These are phyloP conservation scores for Pythium vanterpoolii DNA, from an alignment of 352 stramenopile genomes.

Conservation along the genomic window DNA sequence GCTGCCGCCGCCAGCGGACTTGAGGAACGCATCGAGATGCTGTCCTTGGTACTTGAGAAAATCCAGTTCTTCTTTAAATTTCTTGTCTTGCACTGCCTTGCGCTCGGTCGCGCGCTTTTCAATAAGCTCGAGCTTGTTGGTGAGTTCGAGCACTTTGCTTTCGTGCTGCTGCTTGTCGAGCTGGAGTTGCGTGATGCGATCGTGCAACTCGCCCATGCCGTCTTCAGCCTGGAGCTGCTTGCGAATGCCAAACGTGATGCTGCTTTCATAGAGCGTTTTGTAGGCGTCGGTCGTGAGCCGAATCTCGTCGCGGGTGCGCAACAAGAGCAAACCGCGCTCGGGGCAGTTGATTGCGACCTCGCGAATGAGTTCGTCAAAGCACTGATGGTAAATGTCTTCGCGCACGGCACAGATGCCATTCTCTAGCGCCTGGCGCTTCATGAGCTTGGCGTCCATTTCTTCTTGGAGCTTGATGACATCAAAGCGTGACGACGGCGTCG, in stretches of 20 bases:
- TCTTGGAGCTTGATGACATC: constrained; percentile 93
- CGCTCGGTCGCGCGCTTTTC: constrained; percentile 89
- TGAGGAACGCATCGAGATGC: constrained; percentile 94
- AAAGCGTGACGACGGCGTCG: constrained; percentile 88
- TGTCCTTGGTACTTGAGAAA: constrained; percentile 96
- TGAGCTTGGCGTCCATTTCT: constrained; percentile 86
- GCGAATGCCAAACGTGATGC: constrained; percentile 90
- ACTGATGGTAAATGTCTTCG: constrained; percentile 92
- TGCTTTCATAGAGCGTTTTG: constrained; percentile 94
- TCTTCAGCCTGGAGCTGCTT: constrained; percentile 94
- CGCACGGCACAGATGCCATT: constrained; percentile 92
- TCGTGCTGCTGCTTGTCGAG: constrained; percentile 69
- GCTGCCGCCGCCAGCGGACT: constrained; percentile 69
- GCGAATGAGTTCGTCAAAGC: constrained; percentile 92
- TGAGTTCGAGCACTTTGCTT: constrained; percentile 84
- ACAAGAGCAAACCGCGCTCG: constrained; percentile 88
- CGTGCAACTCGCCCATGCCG: constrained; percentile 86
- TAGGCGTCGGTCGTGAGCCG: constrained; percentile 94
- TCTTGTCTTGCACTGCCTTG: constrained; percentile 90
- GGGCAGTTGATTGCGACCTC: constrained; percentile 91
- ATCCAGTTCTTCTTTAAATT: constrained; percentile 92
- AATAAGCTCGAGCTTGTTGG: constrained; percentile 91
- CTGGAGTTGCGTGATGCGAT: constrained; percentile 46
- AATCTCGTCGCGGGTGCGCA: constrained; percentile 92
- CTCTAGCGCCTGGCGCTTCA: constrained; percentile 89